Evolutionary conservation across 192 early-diverging fungal species (phyloP).

Genomic region (Chytriomyces sp.): DNA sequence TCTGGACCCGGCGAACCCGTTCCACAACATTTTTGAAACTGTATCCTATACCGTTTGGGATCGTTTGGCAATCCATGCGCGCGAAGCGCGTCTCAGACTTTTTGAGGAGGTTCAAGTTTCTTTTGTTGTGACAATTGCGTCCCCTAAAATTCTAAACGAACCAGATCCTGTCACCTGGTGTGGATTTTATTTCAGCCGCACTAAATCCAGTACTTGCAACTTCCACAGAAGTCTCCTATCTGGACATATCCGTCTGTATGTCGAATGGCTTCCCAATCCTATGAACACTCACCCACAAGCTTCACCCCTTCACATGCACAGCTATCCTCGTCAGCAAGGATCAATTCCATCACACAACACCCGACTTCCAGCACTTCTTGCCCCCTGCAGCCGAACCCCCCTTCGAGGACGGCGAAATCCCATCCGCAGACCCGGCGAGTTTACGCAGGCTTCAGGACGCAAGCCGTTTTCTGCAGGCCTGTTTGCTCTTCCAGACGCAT

Average conservation of each 20-base stretch:
- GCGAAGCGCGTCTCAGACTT: neutral
- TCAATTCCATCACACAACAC: neutral
- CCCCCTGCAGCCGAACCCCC: neutral
- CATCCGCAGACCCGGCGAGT: neutral
- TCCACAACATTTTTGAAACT: neutral
- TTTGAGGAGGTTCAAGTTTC: neutral
- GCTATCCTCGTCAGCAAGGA: neutral
- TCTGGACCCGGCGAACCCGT: neutral
- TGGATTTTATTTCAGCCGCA: neutral
- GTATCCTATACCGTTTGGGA: neutral
- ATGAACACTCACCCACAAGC: neutral
- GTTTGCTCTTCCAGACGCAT: neutral
- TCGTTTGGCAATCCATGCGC: neutral
- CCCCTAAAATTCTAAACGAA: neutral
- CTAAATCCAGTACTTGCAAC: neutral
- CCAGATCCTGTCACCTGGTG: neutral
- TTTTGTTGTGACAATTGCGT: neutral
- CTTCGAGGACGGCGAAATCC: neutral
- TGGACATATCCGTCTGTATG: neutral
- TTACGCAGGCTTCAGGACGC: neutral
- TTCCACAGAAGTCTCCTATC: neutral
- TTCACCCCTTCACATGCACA: neutral
- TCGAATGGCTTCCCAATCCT: neutral
- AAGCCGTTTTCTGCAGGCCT: neutral
- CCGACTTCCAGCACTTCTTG: neutral